Conservation (phyloP, 164 flowering plant species). For the Amborella trichopoda region DNA sequence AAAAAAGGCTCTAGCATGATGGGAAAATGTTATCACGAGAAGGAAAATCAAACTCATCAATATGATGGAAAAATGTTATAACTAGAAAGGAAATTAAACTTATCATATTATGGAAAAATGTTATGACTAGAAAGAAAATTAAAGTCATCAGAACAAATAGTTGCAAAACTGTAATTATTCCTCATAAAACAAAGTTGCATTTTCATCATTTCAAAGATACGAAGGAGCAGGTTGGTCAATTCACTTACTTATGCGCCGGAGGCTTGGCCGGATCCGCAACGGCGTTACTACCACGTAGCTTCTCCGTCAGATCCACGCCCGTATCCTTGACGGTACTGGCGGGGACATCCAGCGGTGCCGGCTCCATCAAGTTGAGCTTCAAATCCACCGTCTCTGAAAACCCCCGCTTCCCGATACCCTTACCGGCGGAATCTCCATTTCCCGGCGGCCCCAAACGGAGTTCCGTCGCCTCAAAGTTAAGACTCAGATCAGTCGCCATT, state of each 20-base stretch:
- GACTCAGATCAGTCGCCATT: slow-evolving; percentile 1
- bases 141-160: background rate
- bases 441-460: slow-evolving; percentile 6
- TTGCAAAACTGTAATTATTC: too few species aligned
- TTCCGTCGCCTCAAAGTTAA: slow-evolving; percentile 10
- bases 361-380: slow-evolving; percentile 42
- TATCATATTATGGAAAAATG: background rate
- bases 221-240: background rate
- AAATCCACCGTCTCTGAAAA: slow-evolving; percentile 50
- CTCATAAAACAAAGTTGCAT: background rate
- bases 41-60: too few species aligned
- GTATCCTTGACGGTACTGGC: slow-evolving; percentile 2
- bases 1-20: too few species aligned
- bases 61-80: too few species aligned
- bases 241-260: slow-evolving; percentile 9
- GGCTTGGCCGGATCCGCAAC: slow-evolving; percentile 10
- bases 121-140: background rate
- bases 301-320: slow-evolving; percentile 3
- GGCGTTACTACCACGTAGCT: slow-evolving; percentile 1
- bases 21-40: too few species aligned
- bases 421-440: slow-evolving; percentile 3
- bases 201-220: background rate
- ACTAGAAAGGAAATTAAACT: background rate
- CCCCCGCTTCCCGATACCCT: slow-evolving; percentile 40
- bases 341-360: slow-evolving; percentile 12